Evolutionary conservation across 225 moss, liverwort and hornwort species (phyloP).

Genomic region (Bryoerythrophyllum caledonicum): DNA sequence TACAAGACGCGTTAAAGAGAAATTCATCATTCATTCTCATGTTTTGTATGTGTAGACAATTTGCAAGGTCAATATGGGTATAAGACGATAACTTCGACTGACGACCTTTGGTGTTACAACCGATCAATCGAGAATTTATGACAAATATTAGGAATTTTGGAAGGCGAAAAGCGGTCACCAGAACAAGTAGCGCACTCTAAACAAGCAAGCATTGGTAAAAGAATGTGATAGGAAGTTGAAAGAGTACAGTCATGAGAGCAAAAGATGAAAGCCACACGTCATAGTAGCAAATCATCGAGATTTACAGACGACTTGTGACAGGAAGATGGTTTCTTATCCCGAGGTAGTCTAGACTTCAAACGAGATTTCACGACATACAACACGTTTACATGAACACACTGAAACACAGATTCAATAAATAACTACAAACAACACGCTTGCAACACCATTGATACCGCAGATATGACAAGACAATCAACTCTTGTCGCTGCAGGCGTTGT

Average conservation of each 20-base stretch:
- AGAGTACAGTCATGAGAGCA: background rate
- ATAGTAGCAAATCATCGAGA: too few species aligned
- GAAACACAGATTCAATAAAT: background rate
- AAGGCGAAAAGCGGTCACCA: background rate
- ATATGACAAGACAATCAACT: background rate
- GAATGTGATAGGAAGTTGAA: background rate
- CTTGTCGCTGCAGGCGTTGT: background rate
- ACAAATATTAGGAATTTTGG: background rate
- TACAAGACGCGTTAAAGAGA: too few species aligned
- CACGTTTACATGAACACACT: background rate
- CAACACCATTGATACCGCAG: background rate
- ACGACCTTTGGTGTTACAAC: background rate
- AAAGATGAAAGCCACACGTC: background rate
- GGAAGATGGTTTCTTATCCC: background rate
- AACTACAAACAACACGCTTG: background rate
- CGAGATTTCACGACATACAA: background rate
- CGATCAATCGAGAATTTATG: background rate
- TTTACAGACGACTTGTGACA: background rate
- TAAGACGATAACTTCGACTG: background rate
- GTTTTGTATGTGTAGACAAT: too few species aligned
- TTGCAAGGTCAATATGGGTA: too few species aligned
- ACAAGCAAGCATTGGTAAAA: background rate
- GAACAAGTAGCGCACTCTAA: background rate
- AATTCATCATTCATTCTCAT: too few species aligned
- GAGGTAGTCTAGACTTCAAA: conserved; percentile 2